Percentiles rank a stretch among this genome's conserved stretches.
phyloP scores from a whole-genome alignment of 169 alveolate genomes.

The Cryptosporidium xiaoi region DNA sequence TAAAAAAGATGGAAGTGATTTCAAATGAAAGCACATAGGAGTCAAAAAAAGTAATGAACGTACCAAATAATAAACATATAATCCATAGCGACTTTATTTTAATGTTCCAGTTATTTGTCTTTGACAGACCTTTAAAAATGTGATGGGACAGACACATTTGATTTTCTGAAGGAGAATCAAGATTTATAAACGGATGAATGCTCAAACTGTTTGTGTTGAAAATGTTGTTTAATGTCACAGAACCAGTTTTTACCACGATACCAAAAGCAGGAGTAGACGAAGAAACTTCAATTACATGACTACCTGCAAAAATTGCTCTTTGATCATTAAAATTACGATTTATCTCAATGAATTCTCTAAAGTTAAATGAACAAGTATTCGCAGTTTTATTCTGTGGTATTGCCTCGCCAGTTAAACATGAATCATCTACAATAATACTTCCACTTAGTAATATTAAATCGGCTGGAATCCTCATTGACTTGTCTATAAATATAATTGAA shows the following conservation, averaged over 20 bases:
- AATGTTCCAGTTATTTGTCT: conserved; percentile 35
- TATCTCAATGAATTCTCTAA: not conserved
- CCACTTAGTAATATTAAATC: conserved; percentile 85
- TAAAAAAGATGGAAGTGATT: conserved; percentile 42
- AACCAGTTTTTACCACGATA: conserved; percentile 44
- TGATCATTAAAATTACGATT: not conserved
- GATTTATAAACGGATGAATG: not conserved
- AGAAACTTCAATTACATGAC: conserved; percentile 36
- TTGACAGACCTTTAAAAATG: not conserved
- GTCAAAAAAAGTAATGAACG: conserved; percentile 29
- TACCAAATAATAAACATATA: conserved; percentile 38
- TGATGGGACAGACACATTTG: no score
- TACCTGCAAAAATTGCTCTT: conserved; percentile 26
- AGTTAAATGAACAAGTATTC: not conserved
- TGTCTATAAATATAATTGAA: conserved; percentile 81
- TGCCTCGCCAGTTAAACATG: conserved; percentile 88
- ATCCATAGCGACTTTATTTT: conserved; percentile 39
- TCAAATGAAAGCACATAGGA: conserved; percentile 31
- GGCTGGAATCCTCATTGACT: conserved; percentile 84
- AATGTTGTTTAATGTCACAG: conserved; percentile 18
- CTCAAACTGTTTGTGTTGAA: not conserved
- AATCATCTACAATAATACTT: conserved; percentile 83
- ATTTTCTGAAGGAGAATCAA: no score
- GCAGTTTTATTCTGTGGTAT: conserved; percentile 49
- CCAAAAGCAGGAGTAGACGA: conserved; percentile 19